A percentile compares a stretch with the other conserved stretches of the same genome.
Evolutionary conservation across 331 rosid genomes (phyloP).

Genomic region (Quercus phellos): DNA sequence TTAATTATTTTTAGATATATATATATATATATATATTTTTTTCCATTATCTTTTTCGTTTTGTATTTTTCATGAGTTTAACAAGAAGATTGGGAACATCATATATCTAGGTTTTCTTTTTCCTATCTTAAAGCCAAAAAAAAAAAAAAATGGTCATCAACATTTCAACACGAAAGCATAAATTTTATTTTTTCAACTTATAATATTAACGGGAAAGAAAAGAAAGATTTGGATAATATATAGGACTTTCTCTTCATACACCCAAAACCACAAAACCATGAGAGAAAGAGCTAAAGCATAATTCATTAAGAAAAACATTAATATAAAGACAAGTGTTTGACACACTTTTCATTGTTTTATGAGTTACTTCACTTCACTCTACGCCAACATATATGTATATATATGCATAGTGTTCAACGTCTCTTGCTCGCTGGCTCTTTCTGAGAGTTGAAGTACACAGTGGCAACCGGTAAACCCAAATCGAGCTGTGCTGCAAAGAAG

Average conservation of each 20-base stretch:
- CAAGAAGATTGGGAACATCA: too few species aligned
- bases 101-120: too few species aligned
- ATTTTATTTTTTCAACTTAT: background rate
- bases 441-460: conserved; percentile 81
- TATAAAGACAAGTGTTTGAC: background rate
- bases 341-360: background rate
- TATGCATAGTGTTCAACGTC: conserved; percentile 30
- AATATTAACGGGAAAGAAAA: background rate
- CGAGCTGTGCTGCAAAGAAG: conserved; percentile 41
- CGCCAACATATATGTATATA: background rate
- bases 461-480: conserved; percentile 68
- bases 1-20: too few species aligned
- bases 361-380: background rate
- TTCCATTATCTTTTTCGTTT: too few species aligned
- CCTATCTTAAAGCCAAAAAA: too few species aligned
- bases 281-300: background rate
- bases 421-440: conserved; percentile 60
- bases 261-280: background rate
- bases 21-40: too few species aligned
- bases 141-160: background rate
- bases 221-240: background rate
- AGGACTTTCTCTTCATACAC: background rate
- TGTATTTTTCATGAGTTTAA: too few species aligned
- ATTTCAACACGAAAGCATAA: background rate
- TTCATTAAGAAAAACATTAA: background rate